Evolutionary conservation across 2,329 filamentous ascomycete genomes (phyloP), one percentile per base, ranked within the genome.

Genomic region (Chaetomiaceae sp.): DNA sequence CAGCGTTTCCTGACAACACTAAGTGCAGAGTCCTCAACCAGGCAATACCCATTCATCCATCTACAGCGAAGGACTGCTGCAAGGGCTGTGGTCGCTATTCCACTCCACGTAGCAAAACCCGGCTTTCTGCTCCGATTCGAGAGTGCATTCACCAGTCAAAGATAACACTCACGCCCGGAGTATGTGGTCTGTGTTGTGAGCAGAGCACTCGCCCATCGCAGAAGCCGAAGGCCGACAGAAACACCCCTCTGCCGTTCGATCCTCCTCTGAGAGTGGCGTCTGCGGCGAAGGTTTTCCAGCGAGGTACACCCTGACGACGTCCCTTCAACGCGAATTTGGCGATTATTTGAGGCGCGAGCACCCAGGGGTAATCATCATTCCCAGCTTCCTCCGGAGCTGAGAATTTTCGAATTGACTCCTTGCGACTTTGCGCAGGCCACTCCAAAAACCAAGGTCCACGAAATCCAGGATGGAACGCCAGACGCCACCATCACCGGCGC

Each of bases 401-500:
- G 10, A 5, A 32, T 27, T 36, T 18, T 18, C 18, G 9, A 43
- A 30, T 47, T 29, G 20, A 20, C 16, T 10, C 34, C 7, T 37
- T 29, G 23, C 16, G 41, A 21, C 42, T 34, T 46, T 25, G 33
- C 30, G 16, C 25, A 34, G n/a, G 6, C 27, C 23, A 45, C 18
- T 32, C 18, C 11, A 14, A 21, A 32, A 40, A 40, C 18, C 18
- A 36, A 34, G n/a, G n/a, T 5, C n/a, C 29, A 18, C 33, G 8
- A 40, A 14, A 43, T 25, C 32, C 47, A 54, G 14, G 53, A 69
- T 77, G 74, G 69, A 68, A 55, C 69, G 65, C 49, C 65, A 64
- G 48, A 64, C 67, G 40, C 70, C 74, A 32, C 72, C 71, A 38
- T 78, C 77, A 20, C 76, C 78, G 53, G 71, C 73, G 49, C 71